Conservation (phyloP, 179 eudicot species). For the Carnegiea gigantea region DNA sequence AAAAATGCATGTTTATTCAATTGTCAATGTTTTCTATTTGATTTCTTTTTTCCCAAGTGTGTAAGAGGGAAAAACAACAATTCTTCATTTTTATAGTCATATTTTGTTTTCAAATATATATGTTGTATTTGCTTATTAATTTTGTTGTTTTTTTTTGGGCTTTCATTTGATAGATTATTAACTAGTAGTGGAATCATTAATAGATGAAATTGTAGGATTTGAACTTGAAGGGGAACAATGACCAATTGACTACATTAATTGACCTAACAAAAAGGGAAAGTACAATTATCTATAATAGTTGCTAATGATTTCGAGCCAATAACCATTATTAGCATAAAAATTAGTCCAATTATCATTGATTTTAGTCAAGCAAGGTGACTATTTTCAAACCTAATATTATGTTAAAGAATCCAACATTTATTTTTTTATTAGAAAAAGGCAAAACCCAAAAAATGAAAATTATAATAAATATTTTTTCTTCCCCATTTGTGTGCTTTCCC, state of each 20-base stretch:
- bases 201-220: not conserved
- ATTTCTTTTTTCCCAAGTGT: too few species aligned
- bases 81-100: too few species aligned
- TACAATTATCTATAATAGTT: constrained; percentile 11
- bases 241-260: not conserved
- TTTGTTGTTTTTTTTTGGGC: too few species aligned
- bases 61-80: too few species aligned
- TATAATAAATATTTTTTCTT: not conserved
- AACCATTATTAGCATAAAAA: constrained; percentile 21
- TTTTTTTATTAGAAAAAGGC: constrained; percentile 9
- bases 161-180: too few species aligned
- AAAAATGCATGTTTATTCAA: too few species aligned
- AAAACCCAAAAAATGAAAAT: not conserved
- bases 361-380: constrained; percentile 27
- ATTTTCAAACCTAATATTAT: constrained; percentile 11
- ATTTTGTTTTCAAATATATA: too few species aligned
- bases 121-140: too few species aligned
- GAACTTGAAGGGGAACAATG: constrained; percentile 12
- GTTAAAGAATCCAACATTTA: not conserved
- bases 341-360: constrained; percentile 2
- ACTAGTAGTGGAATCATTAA: not conserved
- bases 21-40: too few species aligned
- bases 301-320: constrained; percentile 35
- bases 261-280: constrained; percentile 17
- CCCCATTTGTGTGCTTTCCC: constrained; percentile 7